These are phyloP conservation scores for Eutypa lata DNA, from an alignment of 2,329 filamentous ascomycete genomes.

Conservation along the genomic window DNA sequence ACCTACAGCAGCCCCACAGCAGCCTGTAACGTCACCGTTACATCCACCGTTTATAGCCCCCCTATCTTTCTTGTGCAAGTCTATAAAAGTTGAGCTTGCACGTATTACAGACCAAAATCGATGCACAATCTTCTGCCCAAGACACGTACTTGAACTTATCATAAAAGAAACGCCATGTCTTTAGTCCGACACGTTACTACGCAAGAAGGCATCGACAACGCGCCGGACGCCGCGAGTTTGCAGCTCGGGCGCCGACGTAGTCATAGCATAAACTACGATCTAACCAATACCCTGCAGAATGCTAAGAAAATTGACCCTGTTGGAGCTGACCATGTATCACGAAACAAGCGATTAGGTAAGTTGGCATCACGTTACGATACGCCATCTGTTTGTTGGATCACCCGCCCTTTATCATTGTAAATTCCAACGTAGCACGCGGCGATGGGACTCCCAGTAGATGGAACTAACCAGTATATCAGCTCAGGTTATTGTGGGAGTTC, in stretches of 20 bases:
- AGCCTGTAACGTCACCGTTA: too few species aligned
- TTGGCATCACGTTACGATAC: too few species aligned
- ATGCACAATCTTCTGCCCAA: too few species aligned
- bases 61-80: too few species aligned
- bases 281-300: conserved; percentile 5
- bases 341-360: neutral
- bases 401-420: too few species aligned
- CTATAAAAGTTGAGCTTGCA: too few species aligned
- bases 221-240: conserved; percentile 16
- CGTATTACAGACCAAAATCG: too few species aligned
- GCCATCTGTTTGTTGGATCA: too few species aligned
- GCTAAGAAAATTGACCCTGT: neutral
- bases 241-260: conserved; percentile 18
- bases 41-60: too few species aligned
- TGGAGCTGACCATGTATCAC: neutral
- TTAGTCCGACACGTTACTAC: conserved; percentile 41
- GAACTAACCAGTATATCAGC: conserved; percentile 32
- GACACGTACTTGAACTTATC: too few species aligned
- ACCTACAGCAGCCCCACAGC: too few species aligned
- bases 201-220: conserved; percentile 39
- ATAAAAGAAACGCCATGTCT: conserved; percentile 35
- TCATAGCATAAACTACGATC: conserved; percentile 28
- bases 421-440: too few species aligned
- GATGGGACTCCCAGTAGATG: neutral
- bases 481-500: conserved; percentile 59